Evolutionary conservation across 257 asterid species (phyloP).

Genomic region (Solanum tarijense): DNA sequence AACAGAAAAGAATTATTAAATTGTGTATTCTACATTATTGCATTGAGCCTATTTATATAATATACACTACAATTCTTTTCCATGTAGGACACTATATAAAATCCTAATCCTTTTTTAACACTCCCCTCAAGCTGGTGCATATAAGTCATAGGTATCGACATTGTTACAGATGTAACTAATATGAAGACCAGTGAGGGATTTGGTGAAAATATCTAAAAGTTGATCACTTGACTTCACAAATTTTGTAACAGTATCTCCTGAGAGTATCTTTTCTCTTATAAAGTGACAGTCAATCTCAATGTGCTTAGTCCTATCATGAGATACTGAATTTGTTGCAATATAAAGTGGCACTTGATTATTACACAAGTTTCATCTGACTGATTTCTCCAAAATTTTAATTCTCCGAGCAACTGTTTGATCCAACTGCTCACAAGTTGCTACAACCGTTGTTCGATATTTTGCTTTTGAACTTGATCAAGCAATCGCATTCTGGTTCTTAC

Average conservation of each 20-base stretch:
- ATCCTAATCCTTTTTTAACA: neutral
- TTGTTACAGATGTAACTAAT: neutral
- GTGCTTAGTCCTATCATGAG: neutral
- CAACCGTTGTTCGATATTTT: neutral
- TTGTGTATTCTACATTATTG: neutral
- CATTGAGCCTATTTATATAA: neutral
- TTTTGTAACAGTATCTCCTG: neutral
- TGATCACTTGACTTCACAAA: neutral
- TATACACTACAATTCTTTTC: neutral
- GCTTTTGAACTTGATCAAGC: neutral
- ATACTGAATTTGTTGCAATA: neutral
- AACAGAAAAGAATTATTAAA: neutral
- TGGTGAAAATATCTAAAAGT: neutral
- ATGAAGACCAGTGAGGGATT: neutral
- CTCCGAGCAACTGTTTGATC: neutral
- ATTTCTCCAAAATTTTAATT: neutral
- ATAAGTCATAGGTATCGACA: neutral
- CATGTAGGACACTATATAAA: neutral
- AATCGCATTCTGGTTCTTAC: neutral
- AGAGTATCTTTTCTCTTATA: neutral
- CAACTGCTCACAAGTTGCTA: neutral
- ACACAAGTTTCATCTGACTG: neutral
- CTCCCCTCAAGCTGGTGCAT: neutral
- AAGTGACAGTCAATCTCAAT: neutral
- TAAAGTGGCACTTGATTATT: neutral